Conservation (phyloP, 345 rosid genomes). For the Pugionium dolabratum region DNA sequence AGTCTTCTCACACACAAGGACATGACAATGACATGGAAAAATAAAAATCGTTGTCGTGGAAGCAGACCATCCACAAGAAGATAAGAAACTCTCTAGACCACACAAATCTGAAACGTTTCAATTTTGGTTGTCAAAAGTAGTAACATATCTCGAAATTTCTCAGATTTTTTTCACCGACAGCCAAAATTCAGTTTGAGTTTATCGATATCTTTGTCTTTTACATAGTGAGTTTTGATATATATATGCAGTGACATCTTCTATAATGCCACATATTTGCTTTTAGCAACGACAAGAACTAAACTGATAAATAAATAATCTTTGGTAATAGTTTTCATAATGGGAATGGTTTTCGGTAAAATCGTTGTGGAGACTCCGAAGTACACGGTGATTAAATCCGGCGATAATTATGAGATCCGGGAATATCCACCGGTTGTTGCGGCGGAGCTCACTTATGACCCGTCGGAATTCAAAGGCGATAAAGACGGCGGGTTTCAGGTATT, state of each 20-base stretch:
- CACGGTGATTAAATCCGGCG: constrained; percentile 49
- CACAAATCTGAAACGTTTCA: constrained; percentile 34
- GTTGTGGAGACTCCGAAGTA: constrained; percentile 71
- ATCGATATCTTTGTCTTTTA: constrained; percentile 4
- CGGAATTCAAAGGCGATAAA: constrained; percentile 61
- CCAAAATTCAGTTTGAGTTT: constrained; percentile 9
- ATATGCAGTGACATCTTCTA: neutral
- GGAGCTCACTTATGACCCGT: constrained; percentile 70
- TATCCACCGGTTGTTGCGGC: constrained; percentile 68
- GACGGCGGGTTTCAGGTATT: constrained; percentile 78
- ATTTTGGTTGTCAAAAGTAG: neutral
- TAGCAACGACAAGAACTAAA: constrained; percentile 9
- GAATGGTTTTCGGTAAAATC: constrained; percentile 73
- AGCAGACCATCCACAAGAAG: constrained; percentile 31
- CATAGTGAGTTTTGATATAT: neutral
- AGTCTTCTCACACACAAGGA: no score
- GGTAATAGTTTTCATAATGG: constrained; percentile 50
- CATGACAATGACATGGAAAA: no score
- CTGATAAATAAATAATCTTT: constrained; percentile 21
- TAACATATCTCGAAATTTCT: neutral
- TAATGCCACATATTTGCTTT: constrained; percentile 35
- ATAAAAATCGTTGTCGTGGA: constrained; percentile 25
- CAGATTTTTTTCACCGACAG: neutral
- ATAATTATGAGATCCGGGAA: constrained; percentile 76
- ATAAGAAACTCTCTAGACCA: constrained; percentile 7